phyloP scores from a whole-genome alignment of 2,329 filamentous ascomycete genomes.

The Cryphonectria nitschkei region DNA sequence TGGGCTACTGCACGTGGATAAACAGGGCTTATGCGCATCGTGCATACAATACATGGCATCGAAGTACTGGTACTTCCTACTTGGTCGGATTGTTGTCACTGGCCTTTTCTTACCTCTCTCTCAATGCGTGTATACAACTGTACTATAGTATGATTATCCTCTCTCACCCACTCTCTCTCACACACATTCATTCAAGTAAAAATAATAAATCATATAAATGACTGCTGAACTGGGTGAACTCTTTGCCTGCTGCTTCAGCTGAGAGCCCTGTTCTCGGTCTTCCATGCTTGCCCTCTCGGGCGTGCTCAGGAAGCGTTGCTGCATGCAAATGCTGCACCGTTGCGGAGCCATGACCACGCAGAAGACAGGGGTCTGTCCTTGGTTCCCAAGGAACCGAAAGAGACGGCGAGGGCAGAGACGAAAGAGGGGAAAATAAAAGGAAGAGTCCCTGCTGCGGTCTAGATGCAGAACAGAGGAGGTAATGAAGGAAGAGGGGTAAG shows the following conservation, averaged over 20 bases:
- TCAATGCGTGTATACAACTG: too few relatives aligned
- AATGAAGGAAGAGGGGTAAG: not conserved
- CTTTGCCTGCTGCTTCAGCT: not conserved
- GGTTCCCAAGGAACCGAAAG: not conserved
- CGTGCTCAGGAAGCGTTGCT: not conserved
- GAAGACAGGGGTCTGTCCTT: not conserved
- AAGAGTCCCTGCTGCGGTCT: not conserved
- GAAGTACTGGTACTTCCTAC: not conserved
- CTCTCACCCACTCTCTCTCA: too few relatives aligned
- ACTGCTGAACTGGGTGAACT: not conserved
- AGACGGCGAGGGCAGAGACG: not conserved
- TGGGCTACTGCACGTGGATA: not conserved
- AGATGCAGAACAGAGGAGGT: not conserved
- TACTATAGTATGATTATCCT: too few relatives aligned
- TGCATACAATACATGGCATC: not conserved
- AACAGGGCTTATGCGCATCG: not conserved
- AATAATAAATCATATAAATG: not conserved
- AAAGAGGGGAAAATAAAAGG: not conserved
- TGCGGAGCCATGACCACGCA: not conserved
- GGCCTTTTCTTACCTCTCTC: not conserved
- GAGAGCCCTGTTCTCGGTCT: not conserved
- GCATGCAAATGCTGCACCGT: constrained; percentile 2
- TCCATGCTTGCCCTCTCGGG: not conserved
- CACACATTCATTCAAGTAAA: not conserved
- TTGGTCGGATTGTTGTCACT: not conserved